Evolutionary conservation across 768 basidiomycete species (phyloP).

Genomic region (Psilocybe sp.): DNA sequence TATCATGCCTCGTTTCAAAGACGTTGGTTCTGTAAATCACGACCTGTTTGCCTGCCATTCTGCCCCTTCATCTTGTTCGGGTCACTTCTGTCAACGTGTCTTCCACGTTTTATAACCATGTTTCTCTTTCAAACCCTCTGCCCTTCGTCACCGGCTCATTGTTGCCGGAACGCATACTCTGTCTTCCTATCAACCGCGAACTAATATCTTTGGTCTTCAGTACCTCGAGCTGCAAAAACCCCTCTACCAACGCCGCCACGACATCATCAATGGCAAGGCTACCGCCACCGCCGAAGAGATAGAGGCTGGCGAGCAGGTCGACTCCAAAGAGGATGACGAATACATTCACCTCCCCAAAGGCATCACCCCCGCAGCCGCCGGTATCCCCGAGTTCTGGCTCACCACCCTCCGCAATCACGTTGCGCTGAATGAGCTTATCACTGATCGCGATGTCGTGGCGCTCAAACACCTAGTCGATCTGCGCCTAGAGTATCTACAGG

Average conservation of each 20-base stretch:
- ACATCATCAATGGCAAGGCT: constrained; percentile 76
- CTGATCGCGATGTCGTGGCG: constrained; percentile 86
- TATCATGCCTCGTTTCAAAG: too few species aligned
- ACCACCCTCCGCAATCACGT: constrained; percentile 93
- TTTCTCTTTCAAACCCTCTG: too few species aligned
- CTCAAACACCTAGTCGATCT: constrained; percentile 84
- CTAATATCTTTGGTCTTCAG: constrained; percentile 30
- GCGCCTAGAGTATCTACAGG: constrained; percentile 69
- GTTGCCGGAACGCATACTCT: too few species aligned
- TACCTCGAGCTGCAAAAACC: constrained; percentile 79
- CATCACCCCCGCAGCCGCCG: constrained; percentile 34
- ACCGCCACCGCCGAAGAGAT: constrained; percentile 81
- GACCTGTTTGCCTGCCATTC: too few species aligned
- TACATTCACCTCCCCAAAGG: constrained; percentile 62
- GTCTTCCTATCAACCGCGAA: background rate
- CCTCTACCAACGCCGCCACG: constrained; percentile 81
- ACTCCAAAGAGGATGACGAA: constrained; percentile 72
- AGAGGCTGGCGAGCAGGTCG: constrained; percentile 70
- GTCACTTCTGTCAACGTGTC: too few species aligned
- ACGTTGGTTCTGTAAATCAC: too few species aligned
- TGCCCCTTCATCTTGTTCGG: too few species aligned
- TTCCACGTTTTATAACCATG: too few species aligned
- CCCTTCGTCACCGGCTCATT: too few species aligned
- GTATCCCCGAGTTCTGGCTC: constrained; percentile 97
- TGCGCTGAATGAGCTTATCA: constrained; percentile 84